Evolutionary conservation across 116 monocot genomes (phyloP).

Genomic region (Papilionanthe hybrid): DNA sequence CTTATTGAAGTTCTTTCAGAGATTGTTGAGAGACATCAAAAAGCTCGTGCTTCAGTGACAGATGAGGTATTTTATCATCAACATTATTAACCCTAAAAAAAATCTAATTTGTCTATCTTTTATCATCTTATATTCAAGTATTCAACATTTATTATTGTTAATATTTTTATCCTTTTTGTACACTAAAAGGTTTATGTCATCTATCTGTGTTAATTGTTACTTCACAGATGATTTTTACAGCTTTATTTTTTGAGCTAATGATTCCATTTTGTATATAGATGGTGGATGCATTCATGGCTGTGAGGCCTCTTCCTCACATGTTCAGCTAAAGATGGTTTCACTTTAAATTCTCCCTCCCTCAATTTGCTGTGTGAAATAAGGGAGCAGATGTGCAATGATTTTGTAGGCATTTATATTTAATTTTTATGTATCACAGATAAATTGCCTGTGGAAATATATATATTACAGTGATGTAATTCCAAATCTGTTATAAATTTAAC

Average conservation of each 20-base stretch:
- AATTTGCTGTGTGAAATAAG: not conserved
- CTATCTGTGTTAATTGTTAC: not conserved
- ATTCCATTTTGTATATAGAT: slow-evolving; percentile 21
- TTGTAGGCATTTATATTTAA: not conserved
- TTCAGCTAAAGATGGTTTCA: slow-evolving; percentile 22
- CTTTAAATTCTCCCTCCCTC: not conserved
- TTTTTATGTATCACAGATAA: not conserved
- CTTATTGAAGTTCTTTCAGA: slow-evolving; percentile 76
- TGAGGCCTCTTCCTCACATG: slow-evolving; percentile 49
- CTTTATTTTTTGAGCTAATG: not conserved
- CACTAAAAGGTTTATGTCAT: not conserved
- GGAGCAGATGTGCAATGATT: not conserved
- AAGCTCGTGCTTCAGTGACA: slow-evolving; percentile 62
- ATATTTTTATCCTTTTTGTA: too few species aligned
- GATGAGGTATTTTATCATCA: slow-evolving; percentile 62
- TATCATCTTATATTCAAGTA: too few species aligned
- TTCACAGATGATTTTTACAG: not conserved
- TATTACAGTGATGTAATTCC: too few species aligned
- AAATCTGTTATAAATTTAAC: too few species aligned
- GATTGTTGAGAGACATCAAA: slow-evolving; percentile 75
- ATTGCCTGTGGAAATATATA: too few species aligned
- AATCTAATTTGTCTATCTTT: too few species aligned
- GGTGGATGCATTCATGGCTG: slow-evolving; percentile 58
- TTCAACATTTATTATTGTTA: too few species aligned
- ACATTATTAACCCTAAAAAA: too few species aligned